Evolutionary conservation across 208 protist species (phyloP).

Genomic region (Giardia muris): DNA sequence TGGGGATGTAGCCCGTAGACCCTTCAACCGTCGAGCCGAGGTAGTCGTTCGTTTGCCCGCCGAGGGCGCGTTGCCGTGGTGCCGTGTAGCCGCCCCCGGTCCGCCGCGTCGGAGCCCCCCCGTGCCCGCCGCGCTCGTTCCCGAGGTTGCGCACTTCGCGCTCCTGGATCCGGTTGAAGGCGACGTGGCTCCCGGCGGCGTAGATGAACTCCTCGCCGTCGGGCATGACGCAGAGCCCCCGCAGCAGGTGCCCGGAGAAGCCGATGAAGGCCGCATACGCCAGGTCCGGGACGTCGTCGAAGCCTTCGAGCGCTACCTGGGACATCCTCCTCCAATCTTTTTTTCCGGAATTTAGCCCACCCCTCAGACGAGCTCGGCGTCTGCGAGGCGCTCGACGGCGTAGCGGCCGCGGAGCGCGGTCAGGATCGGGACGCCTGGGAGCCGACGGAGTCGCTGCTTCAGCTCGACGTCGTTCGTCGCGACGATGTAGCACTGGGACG

Average conservation of each 20-base stretch:
- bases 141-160: no score
- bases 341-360: no score
- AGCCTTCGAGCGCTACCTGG: neutral
- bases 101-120: neutral
- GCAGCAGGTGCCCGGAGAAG: neutral
- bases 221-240: neutral
- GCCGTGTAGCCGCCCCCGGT: neutral
- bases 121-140: neutral
- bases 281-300: neutral
- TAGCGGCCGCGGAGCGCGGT: conserved; percentile 26
- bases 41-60: neutral
- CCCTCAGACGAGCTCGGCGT: neutral
- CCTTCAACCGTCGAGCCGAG: neutral
- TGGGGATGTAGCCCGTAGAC: neutral
- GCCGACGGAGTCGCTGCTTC: conserved; percentile 31
- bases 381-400: conserved; percentile 32
- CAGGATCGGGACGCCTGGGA: conserved; percentile 41
- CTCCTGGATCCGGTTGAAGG: conserved; percentile 7
- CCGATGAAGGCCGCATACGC: neutral
- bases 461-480: conserved; percentile 42
- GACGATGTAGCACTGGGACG: conserved; percentile 30
- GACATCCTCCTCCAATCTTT: neutral
- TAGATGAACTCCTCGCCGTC: conserved; percentile 22
- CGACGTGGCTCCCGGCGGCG: neutral
- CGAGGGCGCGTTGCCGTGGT: conserved; percentile 12